These are phyloP conservation scores for Ceratocystis eucalypticola DNA, from an alignment of 2,329 filamentous ascomycete genomes.

Conservation along the genomic window DNA sequence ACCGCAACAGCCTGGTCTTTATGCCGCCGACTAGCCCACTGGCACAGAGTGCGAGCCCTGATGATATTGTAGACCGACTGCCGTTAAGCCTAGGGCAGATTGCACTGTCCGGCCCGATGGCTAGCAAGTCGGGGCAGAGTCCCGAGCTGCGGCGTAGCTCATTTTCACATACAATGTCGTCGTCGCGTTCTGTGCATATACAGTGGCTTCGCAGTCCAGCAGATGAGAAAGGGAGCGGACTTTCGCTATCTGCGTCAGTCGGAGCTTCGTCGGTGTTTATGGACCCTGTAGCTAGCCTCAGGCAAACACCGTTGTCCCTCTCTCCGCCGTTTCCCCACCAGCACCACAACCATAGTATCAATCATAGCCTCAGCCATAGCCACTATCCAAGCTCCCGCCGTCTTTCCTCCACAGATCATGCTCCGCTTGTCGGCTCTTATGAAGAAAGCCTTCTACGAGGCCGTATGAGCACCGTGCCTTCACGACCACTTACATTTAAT, in stretches of 20 bases:
- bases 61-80: conserved; percentile 36
- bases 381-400: conserved; percentile 47
- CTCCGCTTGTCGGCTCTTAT: conserved; percentile 94
- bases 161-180: conserved; percentile 52
- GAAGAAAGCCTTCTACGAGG: conserved; percentile 92
- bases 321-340: not conserved
- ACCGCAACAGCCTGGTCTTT: conserved; percentile 43
- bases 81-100: not conserved
- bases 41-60: conserved; percentile 75
- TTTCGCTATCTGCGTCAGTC: not conserved
- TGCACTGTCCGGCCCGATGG: conserved; percentile 30
- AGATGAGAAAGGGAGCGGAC: not conserved
- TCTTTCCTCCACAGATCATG: conserved; percentile 61
- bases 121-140: not conserved
- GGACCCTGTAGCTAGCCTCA: not conserved
- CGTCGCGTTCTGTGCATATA: conserved; percentile 49
- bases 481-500: conserved; percentile 80
- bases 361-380: conserved; percentile 24
- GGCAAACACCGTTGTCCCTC: conserved; percentile 1
- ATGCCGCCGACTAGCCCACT: conserved; percentile 85
- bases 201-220: not conserved
- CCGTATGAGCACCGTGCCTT: conserved; percentile 92
- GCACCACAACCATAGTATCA: not conserved
- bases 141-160: conserved; percentile 27
- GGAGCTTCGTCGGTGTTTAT: not conserved